Evolutionary conservation across 306 rosid genomes (phyloP), one percentile per base, ranked within the genome.

Genomic region (Inga oerstediana): DNA sequence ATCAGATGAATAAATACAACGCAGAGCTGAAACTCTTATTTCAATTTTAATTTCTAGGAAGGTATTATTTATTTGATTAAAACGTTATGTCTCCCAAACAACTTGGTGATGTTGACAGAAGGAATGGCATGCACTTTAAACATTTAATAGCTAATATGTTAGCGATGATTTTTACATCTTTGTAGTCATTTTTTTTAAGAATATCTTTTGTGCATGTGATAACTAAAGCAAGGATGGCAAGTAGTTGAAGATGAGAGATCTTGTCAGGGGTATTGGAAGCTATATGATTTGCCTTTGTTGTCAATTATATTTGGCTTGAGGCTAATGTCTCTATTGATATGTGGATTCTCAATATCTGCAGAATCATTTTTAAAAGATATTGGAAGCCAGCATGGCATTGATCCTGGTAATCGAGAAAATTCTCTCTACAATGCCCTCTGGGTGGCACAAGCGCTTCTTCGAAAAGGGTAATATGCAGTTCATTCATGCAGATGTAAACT

Each of bases 401-500:
- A 88, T 74, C 87, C 98, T 24, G 97, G 92, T 19, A 91, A 87
- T 79, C 91, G 90, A 79, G 97, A 95, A 79, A 93, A 93, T 89
- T 89, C 97, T 73, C 97, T 95, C 64, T 92, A 92, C 84, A 95
- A 93, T 87, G 96, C 97, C 77, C 86, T 95, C 27, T 95, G 99
- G 99, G 97, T 79, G 75, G 98, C 99, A 1, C 99, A 95, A 82
- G 94, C 93, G 52, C 92, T 95, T 78, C 88, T 95, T 88, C 97
- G 97, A 20, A 93, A 93, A 89, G 98, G 98, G 98, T 95, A 89
- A 37, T 84, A 37, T 61, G 44, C 37, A 67, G 71, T 52, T 76
- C 5, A 2, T 56, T 73, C 14, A 1, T 56, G 24, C 54, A 83
- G 45, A 67, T 41, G 61, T 56, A 35, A 35, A 61, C 11, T 30